Conservation (phyloP, 805 yeast species). For the Saccharomycopsis synnaedendra region DNA sequence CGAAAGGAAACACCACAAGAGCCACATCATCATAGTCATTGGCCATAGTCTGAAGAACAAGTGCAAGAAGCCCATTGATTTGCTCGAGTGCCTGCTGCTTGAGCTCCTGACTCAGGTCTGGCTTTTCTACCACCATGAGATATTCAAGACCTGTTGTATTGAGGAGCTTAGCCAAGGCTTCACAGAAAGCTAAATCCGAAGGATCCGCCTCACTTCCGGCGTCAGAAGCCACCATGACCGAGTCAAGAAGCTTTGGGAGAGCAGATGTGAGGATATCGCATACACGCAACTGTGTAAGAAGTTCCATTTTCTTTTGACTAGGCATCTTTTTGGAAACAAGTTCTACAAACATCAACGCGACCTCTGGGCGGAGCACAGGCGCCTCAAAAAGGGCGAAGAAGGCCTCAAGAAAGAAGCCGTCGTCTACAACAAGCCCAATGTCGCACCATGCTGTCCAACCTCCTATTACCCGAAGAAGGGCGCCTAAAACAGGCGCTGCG, state of each 20-base stretch:
- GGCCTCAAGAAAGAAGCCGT: conserved; percentile 33
- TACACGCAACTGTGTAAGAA: conserved; percentile 55
- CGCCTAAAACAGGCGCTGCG: conserved; percentile 39
- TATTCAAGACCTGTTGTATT: conserved; percentile 70
- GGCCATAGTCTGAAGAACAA: conserved; percentile 54
- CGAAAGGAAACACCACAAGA: conserved; percentile 68
- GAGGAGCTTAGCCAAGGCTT: conserved; percentile 61
- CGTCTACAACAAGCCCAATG: conserved; percentile 55
- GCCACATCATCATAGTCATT: conserved; percentile 88
- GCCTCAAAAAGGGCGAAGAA: conserved; percentile 48
- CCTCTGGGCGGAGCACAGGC: conserved; percentile 39
- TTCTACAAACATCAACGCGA: conserved; percentile 44
- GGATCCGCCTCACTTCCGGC: conserved; percentile 26
- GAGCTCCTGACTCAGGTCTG: conserved; percentile 29
- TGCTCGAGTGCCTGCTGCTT: conserved; percentile 29
- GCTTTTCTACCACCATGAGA: conserved; percentile 51
- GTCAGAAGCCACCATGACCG: conserved; percentile 16
- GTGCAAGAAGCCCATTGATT: conserved; percentile 58
- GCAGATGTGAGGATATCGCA: conserved; percentile 23
- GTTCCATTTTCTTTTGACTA: conserved; percentile 43
- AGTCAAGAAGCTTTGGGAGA: conserved; percentile 22
- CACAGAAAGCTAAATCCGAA: conserved; percentile 47
- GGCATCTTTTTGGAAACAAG: conserved; percentile 49
- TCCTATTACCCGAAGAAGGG: conserved; percentile 59
- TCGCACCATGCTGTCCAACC: conserved; percentile 91